Conservation (phyloP, 2,329 filamentous ascomycete genomes). For the Colletotrichum liaoningense region DNA sequence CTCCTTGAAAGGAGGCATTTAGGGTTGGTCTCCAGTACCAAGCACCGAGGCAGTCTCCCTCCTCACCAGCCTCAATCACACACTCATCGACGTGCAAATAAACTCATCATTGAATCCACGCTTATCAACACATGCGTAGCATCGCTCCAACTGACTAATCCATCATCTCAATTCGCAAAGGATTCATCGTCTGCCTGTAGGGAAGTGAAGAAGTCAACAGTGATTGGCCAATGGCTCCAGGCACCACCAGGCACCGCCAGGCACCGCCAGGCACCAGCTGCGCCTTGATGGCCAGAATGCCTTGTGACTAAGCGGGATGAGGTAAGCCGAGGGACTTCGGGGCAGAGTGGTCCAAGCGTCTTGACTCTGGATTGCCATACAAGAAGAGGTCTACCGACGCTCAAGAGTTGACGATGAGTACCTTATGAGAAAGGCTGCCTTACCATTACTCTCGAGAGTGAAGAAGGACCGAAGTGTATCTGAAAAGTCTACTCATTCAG, state of each 20-base stretch:
- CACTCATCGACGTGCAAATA: background rate
- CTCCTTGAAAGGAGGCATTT: background rate
- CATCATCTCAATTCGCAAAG: background rate
- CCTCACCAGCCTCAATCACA: no score
- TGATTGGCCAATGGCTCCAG: slow-evolving; percentile 17
- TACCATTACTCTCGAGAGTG: no score
- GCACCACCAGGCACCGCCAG: slow-evolving; percentile 17
- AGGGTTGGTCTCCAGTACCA: no score
- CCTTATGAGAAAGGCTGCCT: background rate
- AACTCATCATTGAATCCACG: background rate
- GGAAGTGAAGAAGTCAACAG: background rate
- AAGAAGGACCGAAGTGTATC: background rate
- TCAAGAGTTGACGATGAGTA: background rate
- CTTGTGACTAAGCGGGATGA: background rate
- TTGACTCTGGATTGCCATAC: background rate
- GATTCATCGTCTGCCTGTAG: background rate
- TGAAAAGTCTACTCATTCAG: no score
- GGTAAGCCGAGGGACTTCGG: background rate
- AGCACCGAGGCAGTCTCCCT: background rate
- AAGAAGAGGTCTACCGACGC: background rate
- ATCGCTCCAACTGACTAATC: background rate
- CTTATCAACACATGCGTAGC: background rate
- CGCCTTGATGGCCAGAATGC: background rate
- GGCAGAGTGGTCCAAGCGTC: background rate
- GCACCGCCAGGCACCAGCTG: slow-evolving; percentile 23